Conservation (phyloP, 2,329 filamentous ascomycete species). For the Diaporthe citrichinensis region DNA sequence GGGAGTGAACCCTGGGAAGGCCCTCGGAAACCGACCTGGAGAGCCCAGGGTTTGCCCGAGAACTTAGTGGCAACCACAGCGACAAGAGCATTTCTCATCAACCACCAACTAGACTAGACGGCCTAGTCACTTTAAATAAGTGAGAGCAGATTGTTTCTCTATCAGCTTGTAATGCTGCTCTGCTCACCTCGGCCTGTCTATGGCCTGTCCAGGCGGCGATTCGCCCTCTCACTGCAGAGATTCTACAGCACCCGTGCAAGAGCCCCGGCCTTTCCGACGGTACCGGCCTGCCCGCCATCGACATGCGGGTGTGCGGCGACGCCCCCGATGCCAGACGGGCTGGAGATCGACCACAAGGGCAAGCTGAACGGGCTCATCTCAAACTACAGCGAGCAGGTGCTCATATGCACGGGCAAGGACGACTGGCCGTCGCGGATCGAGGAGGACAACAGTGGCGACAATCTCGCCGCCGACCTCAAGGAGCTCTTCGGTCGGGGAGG, state of each 20-base stretch:
- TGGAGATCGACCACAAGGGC: constrained; percentile 81
- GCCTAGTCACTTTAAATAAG: background rate
- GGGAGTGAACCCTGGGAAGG: background rate
- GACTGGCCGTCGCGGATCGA: constrained; percentile 91
- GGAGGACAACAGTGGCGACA: constrained; percentile 78
- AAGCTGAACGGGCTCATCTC: constrained; percentile 83
- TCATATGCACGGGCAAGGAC: constrained; percentile 83
- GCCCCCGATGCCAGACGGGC: constrained; percentile 73
- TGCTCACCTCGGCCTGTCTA: constrained; percentile 5
- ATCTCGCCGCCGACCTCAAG: constrained; percentile 80
- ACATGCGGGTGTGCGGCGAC: constrained; percentile 82
- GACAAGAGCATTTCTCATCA: background rate
- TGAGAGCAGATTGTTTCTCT: background rate
- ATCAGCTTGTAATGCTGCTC: background rate
- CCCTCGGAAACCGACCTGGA: background rate
- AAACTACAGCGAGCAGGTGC: constrained; percentile 83
- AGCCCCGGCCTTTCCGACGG: constrained; percentile 56
- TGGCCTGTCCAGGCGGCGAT: constrained; percentile 13
- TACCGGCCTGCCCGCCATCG: constrained; percentile 77
- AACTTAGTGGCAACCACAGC: background rate
- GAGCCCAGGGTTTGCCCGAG: background rate
- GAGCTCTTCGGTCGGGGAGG: constrained; percentile 77
- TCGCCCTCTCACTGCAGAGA: background rate
- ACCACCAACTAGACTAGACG: no score
- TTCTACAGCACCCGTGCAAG: constrained; percentile 33